Base-by-base conservation (phyloP, 202 grass and related monocot species). In the Alloteropsis angusta region DNA sequence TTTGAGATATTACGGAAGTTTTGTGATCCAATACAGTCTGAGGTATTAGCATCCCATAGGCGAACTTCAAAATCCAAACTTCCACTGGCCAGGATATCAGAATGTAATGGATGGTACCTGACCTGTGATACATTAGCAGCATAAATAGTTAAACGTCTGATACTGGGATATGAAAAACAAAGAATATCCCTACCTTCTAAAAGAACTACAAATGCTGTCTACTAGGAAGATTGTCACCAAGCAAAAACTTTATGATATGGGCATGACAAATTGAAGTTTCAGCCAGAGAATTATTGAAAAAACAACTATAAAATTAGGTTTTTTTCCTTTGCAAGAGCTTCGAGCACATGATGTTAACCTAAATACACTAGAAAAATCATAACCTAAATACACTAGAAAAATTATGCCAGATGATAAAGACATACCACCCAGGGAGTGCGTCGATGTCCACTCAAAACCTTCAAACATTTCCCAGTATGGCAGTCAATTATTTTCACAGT, bases 401-500 rank as follows among this genome's bases (percentile, higher is more conserved):
- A 50, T 50, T 47, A 47, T 54, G 46, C 46, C 3, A 47, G 28
- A 71, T 72, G 70, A 78, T 60, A 87, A 87, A 87, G 15, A 85
- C 91, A 55, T 99, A 99, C 96, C 92, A 99, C 96, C 96, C 96
- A 99, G 75, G 96, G 96, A 54, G 96, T 99, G 62, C 96, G 89
- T 57, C 92, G 85, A 87, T 99, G 96, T 53, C 96, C 96, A 49
- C 88, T 89, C 82, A 99, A 80, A 85, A 91, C 88, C 83, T 96
- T 99, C 81, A 96, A 79, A 87, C 96, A 96, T 68, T 93, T 96
- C 63, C 96, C 92, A 56, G 80, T 99, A 86, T 88, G 90, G 77
- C 92, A 93, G 82, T 99, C 90, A 71, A 99, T 93, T 88, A 99
- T 92, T 90, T 99, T 99, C 43, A 99, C 96, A 41, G 96, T 99